Conservation (phyloP, 306 rosid species). For the Sesbania bispinosa region DNA sequence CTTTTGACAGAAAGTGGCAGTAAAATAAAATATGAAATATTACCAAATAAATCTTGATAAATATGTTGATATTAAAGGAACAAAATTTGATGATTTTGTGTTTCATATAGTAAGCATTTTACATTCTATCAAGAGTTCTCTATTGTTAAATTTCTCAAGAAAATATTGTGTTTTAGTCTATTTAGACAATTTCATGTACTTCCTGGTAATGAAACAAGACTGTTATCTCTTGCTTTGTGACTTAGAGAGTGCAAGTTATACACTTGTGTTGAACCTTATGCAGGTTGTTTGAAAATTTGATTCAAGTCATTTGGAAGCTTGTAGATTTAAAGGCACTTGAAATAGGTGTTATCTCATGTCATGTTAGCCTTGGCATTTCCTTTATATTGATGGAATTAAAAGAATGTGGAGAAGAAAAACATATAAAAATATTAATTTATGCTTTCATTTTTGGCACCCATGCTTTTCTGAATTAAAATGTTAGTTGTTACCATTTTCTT, state of each 20-base stretch:
- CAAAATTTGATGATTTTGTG: neutral
- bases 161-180: neutral
- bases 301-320: too few relatives aligned
- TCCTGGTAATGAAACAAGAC: neutral
- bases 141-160: neutral
- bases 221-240: constrained; percentile 1
- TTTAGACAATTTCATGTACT: constrained; percentile 4
- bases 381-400: neutral
- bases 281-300: neutral
- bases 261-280: neutral
- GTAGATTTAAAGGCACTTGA: neutral
- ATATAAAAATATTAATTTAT: neutral
- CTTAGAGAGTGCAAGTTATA: neutral
- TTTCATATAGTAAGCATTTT: neutral
- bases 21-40: neutral
- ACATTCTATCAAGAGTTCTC: neutral
- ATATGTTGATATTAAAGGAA: neutral
- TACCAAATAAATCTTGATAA: neutral
- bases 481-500: too few relatives aligned
- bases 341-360: neutral
- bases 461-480: too few relatives aligned
- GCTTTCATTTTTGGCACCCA: neutral
- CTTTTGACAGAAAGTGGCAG: constrained; percentile 20
- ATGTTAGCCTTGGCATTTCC: neutral
- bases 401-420: neutral